Evolutionary conservation across 1,284 basidiomycete genomes (phyloP).

Genomic region (Puccinia triticina): DNA sequence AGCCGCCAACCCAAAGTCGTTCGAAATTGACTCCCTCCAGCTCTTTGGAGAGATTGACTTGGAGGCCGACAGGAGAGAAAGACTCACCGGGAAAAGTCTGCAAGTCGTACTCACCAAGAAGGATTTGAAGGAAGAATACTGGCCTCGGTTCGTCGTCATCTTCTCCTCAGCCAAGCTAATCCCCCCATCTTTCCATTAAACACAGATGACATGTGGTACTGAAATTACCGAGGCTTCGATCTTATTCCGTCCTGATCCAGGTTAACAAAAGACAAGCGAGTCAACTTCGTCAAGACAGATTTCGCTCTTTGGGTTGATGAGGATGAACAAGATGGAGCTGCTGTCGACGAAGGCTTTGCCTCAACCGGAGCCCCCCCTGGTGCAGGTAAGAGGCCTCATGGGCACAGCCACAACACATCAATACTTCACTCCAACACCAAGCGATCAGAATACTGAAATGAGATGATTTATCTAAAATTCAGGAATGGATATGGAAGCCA

Average conservation of each 20-base stretch:
- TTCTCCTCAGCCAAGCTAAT: neutral
- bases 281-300: conserved; percentile 50
- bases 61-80: conserved; percentile 12
- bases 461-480: neutral
- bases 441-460: neutral
- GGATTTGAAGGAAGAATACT: conserved; percentile 35
- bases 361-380: conserved; percentile 33
- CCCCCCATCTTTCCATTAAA: neutral
- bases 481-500: conserved; percentile 50
- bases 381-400: conserved; percentile 26
- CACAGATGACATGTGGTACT: too few species aligned
- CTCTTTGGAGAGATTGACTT: conserved; percentile 43
- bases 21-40: conserved; percentile 25
- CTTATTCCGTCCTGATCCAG: conserved; percentile 2
- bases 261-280: conserved; percentile 48
- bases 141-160: conserved; percentile 43
- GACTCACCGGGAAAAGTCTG: conserved; percentile 35
- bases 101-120: conserved; percentile 38
- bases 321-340: conserved; percentile 43
- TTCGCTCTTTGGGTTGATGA: conserved; percentile 50
- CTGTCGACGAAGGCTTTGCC: conserved; percentile 42
- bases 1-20: conserved; percentile 10
- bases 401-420: neutral
- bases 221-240: neutral
- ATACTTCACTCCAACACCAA: neutral